Evolutionary conservation across 2,329 filamentous ascomycete species (phyloP), one percentile per base, ranked within the genome.

Genomic region (Alternaria conjuncta): DNA sequence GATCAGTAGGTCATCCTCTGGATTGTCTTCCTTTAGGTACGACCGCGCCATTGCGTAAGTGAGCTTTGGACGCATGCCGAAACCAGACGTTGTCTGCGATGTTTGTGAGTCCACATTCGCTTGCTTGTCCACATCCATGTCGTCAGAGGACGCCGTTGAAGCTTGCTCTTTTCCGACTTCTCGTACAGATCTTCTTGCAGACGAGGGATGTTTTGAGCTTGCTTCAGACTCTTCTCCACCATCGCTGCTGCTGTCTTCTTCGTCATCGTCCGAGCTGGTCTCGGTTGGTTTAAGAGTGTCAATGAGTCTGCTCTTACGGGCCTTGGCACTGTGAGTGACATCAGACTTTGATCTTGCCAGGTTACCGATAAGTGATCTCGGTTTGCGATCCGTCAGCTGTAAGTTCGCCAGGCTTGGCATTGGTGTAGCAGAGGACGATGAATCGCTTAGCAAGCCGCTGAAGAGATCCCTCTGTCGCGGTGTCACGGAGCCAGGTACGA

Each of bases 41-140:
- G 88, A 88, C 49, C 88, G 83, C 66, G 86, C 82, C 41, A 84
- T 84, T 13, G 86, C 85, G 75, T 90, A 90, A 3, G 88, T 90
- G 46, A 87, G 78, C 67, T 80, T 86, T 5, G 83, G 78, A 3
- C 82, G 67, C 43, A 59, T 64, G 18, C 69, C 59, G 62, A 67
- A 43, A 21, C 66, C 67, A 30, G 70, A 53, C 10, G 67, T 54
- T 12, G 51, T 59, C 57, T 77, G 73, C 10, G 74, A 78, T 11
- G 72, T 62, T 54, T 79, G 76, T 12, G 74, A 77, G 25, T 74
- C 70, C 21, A 49, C 44, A 7, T 64, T 58, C 4, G 60, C 26
- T 36, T 71, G 64, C 2, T 43, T 57, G 18, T 76, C 73, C 6
- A 73, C 32, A 15, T 75, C 67, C 65, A 73, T 72, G 4, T 67